Base-by-base conservation (phyloP, 768 basidiomycete genomes). In the Candolleomyces eurysporus region DNA sequence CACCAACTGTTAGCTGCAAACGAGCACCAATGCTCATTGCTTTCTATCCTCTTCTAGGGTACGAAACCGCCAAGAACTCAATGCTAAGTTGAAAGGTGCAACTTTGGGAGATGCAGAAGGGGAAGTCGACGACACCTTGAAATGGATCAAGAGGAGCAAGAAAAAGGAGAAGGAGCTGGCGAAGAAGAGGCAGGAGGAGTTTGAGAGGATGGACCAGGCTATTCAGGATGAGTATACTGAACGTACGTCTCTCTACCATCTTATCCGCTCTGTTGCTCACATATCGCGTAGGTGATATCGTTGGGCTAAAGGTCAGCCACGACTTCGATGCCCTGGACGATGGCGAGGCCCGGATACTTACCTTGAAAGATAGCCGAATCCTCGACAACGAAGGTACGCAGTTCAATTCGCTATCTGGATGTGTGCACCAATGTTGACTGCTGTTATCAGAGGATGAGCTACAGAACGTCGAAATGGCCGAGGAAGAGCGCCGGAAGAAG, bases 271-370 rank as follows among this genome's bases (percentile, higher is more conserved):
- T 21, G 14, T 53, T 32, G n/a, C 45, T 21, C 36, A 59, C 39
- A 52, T 9, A 57, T 55, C 45, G 22, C 16, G 36, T 68, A 96
- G 93, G 88, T 79, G 94, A 97, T 77, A 84, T 98, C 66, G 86
- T 82, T 63, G 97, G 97, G 50, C 79, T 99, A 64, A 98, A 97
- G 83, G 97, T 98, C 73, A 89, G 84, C 79, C 97, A 98, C 77
- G 94, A 92, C 81, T 88, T 96, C 65, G 90, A 95, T 61, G 91
- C 84, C 66, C 82, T 99, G 75, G 91, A 89, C 64, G 95, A 96
- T 75, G 96, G 96, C 67, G 90, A 97, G 75, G 93, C 92, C 66
- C 88, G 89, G 66, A 94, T 99, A 80, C 88, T 99, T 67, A 99
- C 97, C 4, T 79, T 98, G 71, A 97, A 97, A 85, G 96, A 98